phyloP scores from a whole-genome alignment of 2,329 filamentous ascomycete genomes.

The Colletotrichum trifolii region DNA sequence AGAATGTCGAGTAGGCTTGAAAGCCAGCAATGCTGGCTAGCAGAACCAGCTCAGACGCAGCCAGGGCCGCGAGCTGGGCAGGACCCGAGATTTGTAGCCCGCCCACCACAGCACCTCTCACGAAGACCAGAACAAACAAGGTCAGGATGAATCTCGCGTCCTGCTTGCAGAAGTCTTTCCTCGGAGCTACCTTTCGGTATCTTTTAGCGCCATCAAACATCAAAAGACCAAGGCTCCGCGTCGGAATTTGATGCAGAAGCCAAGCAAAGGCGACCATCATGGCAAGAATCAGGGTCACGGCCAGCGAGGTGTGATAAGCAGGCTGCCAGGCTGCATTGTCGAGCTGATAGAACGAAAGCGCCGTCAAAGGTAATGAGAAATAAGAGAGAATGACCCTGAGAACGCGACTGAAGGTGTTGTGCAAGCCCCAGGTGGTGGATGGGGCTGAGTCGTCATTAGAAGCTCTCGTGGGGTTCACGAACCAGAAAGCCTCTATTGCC shows the following conservation, averaged over 20 bases:
- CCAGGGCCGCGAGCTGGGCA: constrained; percentile 74
- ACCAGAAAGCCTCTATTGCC: constrained; percentile 58
- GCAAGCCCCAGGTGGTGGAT: constrained; percentile 10
- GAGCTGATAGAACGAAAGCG: constrained; percentile 79
- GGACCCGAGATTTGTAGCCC: constrained; percentile 67
- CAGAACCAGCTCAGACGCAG: constrained; percentile 75
- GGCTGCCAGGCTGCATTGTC: constrained; percentile 37
- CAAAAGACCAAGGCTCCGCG: constrained; percentile 44
- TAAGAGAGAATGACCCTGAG: constrained; percentile 80
- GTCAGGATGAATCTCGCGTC: constrained; percentile 65
- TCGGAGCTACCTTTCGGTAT: constrained; percentile 70
- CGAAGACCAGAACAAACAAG: constrained; percentile 70
- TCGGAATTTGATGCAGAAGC: constrained; percentile 41
- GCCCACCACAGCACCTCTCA: constrained; percentile 75
- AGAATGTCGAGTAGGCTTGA: constrained; percentile 32
- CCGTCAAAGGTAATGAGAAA: constrained; percentile 77
- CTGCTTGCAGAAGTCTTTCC: constrained; percentile 56
- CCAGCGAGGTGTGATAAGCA: constrained; percentile 48
- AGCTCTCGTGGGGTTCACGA: constrained; percentile 53
- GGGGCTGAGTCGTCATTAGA: constrained; percentile 48
- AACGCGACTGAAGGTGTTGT: constrained; percentile 54
- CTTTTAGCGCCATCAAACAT: constrained; percentile 67
- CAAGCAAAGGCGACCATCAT: constrained; percentile 44
- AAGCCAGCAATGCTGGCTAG: constrained; percentile 49
- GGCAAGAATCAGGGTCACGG: constrained; percentile 37